Evolutionary conservation across 2,329 filamentous ascomycete genomes (phyloP), one percentile per base, ranked within the genome.

Genomic region (Monilinia laxa): DNA sequence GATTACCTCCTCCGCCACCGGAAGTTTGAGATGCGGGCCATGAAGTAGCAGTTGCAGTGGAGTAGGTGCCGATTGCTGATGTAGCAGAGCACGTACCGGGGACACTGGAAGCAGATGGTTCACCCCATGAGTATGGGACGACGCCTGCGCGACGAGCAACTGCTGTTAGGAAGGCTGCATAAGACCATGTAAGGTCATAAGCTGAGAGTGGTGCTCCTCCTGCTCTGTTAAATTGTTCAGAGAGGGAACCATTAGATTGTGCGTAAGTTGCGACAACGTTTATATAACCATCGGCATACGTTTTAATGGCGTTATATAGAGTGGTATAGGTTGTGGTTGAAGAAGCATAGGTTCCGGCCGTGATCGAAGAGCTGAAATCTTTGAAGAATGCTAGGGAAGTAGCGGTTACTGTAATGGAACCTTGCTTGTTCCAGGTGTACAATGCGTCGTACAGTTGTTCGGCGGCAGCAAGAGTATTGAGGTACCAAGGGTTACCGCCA

Each of bases 401-500:
- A 0, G 81, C 78, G 6, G 86, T 89, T 57, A 94, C 84, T 0
- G 82, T 84, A 72, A 96, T 83, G 7, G 82, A 87, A 1, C 86
- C 87, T 35, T 82, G 77, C 47, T 80, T 78, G 69, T 88, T 82
- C 90, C 90, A 94, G 60, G 89, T 86, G 70, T 89, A 88, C 1
- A 93, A 74, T 0, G 91, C 89, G 72, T 90, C 88, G 76, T 93
- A 94, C 3, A 96, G 83, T 75, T 91, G 88, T 77, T 95, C 91
- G 3, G 91, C 92, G 0, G 90, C 90, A 23, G 90, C 90, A 40
- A 92, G 81, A 0, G 90, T 94, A 72, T 84, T 84, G 16, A 94
- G 82, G 73, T 92, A 91, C 91, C 91, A 95, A 1, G 91, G 91
- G 76, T 95, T 93, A 1, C 90, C 91, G 68, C 86, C 86, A 77